Conservation (phyloP, 2,329 filamentous ascomycete genomes). For the Epichloe glyceriae region DNA sequence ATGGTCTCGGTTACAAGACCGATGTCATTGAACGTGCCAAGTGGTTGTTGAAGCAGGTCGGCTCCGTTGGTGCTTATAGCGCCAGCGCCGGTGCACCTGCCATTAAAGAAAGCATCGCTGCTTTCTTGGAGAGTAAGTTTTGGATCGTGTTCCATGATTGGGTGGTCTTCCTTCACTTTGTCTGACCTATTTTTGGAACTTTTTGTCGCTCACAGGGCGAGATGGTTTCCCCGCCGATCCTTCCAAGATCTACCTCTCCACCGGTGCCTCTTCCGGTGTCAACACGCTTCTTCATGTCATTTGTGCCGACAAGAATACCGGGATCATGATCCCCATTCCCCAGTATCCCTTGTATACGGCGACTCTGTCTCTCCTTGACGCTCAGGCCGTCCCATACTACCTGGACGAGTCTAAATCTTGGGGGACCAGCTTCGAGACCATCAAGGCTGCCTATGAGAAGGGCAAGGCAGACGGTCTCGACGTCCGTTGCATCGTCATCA, state of each 20-base stretch:
- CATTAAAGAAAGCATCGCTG: conserved; percentile 80
- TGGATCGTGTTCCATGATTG: too few relatives aligned
- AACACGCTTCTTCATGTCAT: conserved; percentile 88
- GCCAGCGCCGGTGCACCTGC: conserved; percentile 79
- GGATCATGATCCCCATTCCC: conserved; percentile 86
- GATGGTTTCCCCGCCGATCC: conserved; percentile 80
- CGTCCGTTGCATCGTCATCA: conserved; percentile 86
- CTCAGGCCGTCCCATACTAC: conserved; percentile 82
- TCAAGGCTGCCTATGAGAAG: conserved; percentile 59
- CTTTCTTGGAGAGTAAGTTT: conserved; percentile 72
- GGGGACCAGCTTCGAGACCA: conserved; percentile 75
- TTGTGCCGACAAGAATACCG: conserved; percentile 62
- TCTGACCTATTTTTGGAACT: neutral
- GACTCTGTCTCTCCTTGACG: conserved; percentile 73
- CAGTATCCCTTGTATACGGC: conserved; percentile 98
- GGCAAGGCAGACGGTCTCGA: conserved; percentile 69
- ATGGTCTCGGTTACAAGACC: conserved; percentile 69
- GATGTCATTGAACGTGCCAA: conserved; percentile 80
- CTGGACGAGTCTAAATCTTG: conserved; percentile 77
- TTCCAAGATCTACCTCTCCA: conserved; percentile 77
- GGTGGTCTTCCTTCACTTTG: too few relatives aligned
- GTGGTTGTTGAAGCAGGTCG: conserved; percentile 67
- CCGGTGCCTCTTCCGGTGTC: conserved; percentile 84
- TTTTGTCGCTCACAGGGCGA: conserved; percentile 38
- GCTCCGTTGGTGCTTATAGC: conserved; percentile 92